Conservation (phyloP, 441 rosid genomes). For the Euphorbia celastroides region DNA sequence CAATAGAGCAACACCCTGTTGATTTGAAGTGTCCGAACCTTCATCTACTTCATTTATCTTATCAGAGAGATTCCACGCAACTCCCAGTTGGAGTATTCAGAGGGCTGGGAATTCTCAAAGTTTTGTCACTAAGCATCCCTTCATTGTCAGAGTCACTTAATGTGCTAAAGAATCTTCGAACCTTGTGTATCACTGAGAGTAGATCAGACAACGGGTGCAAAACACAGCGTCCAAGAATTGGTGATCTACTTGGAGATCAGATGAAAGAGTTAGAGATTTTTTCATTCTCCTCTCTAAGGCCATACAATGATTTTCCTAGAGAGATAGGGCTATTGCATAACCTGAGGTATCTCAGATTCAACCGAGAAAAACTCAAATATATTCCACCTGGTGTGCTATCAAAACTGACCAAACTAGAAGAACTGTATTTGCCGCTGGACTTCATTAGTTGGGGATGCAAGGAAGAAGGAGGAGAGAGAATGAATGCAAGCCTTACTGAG, state of each 20-base stretch:
- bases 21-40: too few species aligned
- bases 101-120: background rate
- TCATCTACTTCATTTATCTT: too few species aligned
- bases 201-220: background rate
- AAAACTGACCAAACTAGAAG: background rate
- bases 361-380: background rate
- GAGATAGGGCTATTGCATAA: background rate
- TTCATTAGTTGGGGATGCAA: background rate
- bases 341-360: background rate
- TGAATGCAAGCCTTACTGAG: background rate
- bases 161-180: background rate
- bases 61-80: background rate
- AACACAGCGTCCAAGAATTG: background rate
- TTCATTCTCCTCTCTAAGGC: background rate
- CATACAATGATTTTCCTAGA: background rate
- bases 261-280: background rate
- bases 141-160: background rate
- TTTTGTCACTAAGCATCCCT: background rate
- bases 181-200: background rate
- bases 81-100: background rate
- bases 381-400: background rate
- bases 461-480: conserved; percentile 3
- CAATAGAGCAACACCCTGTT: background rate
- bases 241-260: background rate
- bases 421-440: background rate